A percentile compares a stretch with the other conserved stretches of the same genome.
Conservation (phyloP, 495 filamentous ascomycete genomes). For the Terfezia claveryi region DNA sequence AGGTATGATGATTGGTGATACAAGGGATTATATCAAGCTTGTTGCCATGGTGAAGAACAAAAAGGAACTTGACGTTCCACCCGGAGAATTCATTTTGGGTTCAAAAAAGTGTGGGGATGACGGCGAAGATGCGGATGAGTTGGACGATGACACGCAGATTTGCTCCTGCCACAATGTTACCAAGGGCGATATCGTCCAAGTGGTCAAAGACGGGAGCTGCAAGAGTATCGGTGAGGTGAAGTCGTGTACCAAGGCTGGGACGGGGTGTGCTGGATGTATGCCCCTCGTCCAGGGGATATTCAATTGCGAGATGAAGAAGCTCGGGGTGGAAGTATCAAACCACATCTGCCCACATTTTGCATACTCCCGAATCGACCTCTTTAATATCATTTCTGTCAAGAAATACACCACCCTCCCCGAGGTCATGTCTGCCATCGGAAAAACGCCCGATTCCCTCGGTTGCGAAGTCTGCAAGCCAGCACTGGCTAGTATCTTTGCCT, state of each 20-base stretch:
- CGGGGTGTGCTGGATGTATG: constrained; percentile 86
- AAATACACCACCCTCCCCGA: constrained; percentile 50
- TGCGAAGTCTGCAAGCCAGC: constrained; percentile 86
- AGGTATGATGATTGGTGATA: constrained; percentile 98
- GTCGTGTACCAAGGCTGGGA: constrained; percentile 84
- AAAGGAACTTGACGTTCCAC: constrained; percentile 62
- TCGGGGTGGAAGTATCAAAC: constrained; percentile 83
- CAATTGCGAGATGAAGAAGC: constrained; percentile 72
- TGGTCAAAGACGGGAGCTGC: constrained; percentile 62
- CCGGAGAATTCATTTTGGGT: constrained; percentile 76
- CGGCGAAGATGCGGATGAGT: constrained; percentile 34
- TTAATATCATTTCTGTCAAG: constrained; percentile 74
- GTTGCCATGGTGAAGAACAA: constrained; percentile 85
- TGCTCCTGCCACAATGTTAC: constrained; percentile 94
- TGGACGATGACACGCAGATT: constrained; percentile 73
- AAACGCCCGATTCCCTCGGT: constrained; percentile 49
- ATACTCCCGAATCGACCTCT: constrained; percentile 72
- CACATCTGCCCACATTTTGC: constrained; percentile 71
- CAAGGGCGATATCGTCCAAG: constrained; percentile 57
- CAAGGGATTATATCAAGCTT: constrained; percentile 78
- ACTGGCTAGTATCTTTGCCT: constrained; percentile 65
- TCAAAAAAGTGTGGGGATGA: constrained; percentile 53
- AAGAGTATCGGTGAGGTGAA: constrained; percentile 76
- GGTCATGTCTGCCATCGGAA: constrained; percentile 67
- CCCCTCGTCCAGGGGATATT: constrained; percentile 83